Conservation (phyloP, 2,329 filamentous ascomycete genomes). For the Fonsecaea multimorphosa region DNA sequence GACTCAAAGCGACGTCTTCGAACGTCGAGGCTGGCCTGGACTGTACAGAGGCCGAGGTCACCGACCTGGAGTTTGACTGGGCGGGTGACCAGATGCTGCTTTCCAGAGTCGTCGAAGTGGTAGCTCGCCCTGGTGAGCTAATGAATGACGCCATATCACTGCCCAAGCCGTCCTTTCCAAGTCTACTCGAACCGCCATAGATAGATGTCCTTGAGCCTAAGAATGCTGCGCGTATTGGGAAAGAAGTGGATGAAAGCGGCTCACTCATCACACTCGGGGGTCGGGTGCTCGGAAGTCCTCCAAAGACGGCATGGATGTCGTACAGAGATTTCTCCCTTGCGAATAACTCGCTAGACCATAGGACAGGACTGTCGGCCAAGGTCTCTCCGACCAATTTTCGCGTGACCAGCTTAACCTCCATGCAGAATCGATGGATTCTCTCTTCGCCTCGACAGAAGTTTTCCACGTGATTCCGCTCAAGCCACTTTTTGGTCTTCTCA, state of each 20-base stretch:
- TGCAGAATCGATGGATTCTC: conserved; percentile 89
- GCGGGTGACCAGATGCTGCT: conserved; percentile 91
- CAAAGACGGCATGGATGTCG: conserved; percentile 54
- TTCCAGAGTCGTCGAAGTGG: conserved; percentile 73
- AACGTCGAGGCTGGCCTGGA: conserved; percentile 42
- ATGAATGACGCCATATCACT: conserved; percentile 65
- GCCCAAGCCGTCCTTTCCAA: conserved; percentile 62
- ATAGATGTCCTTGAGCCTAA: conserved; percentile 60
- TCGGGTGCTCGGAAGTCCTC: conserved; percentile 49
- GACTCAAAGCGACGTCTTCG: conserved; percentile 37
- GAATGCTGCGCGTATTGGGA: conserved; percentile 41
- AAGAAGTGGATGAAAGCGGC: conserved; percentile 44
- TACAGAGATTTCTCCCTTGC: conserved; percentile 66
- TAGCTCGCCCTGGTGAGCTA: conserved; percentile 70
- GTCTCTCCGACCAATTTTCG: conserved; percentile 84
- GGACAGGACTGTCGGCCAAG: conserved; percentile 80
- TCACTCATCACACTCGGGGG: conserved; percentile 55
- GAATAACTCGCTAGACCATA: conserved; percentile 93
- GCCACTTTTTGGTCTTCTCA: conserved; percentile 81
- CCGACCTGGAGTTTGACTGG: conserved; percentile 52
- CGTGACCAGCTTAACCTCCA: conserved; percentile 86
- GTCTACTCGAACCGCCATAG: conserved; percentile 70
- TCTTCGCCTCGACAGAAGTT: conserved; percentile 97
- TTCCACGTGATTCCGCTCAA: conserved; percentile 79
- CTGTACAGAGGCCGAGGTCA: conserved; percentile 43